Evolutionary conservation across 1,139 yeast species (phyloP).

Genomic region (Scheffersomyces titani): DNA sequence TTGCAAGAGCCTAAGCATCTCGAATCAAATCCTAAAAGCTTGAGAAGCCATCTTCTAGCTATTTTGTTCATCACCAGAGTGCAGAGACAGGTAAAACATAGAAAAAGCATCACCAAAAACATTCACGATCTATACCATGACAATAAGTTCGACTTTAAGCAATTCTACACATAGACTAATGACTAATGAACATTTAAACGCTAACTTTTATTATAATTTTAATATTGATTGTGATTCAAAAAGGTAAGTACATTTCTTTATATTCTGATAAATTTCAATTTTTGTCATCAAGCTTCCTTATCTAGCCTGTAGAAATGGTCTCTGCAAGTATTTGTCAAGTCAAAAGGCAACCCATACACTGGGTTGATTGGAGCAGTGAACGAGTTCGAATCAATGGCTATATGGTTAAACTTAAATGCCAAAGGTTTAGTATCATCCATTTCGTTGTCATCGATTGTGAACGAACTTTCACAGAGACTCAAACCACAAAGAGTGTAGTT

Average conservation of each 20-base stretch:
- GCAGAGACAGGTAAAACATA: slow-evolving; percentile 1
- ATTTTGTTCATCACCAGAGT: slow-evolving; percentile 3
- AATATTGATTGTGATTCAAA: not conserved
- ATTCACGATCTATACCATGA: not conserved
- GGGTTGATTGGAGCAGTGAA: slow-evolving; percentile 54
- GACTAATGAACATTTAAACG: not conserved
- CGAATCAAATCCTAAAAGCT: not conserved
- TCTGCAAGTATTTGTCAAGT: slow-evolving; percentile 23
- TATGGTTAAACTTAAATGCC: slow-evolving; percentile 30
- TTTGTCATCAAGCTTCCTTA: not conserved
- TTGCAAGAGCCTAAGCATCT: not conserved
- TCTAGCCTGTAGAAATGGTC: slow-evolving; percentile 4
- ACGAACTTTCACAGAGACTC: slow-evolving; percentile 64
- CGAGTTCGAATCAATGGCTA: slow-evolving; percentile 9
- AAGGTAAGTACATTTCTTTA: not conserved
- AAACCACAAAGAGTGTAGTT: slow-evolving; percentile 82
- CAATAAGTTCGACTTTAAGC: not conserved
- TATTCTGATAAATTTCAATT: not conserved
- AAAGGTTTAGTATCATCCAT: slow-evolving; percentile 10
- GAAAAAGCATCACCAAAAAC: not conserved
- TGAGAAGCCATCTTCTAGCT: not conserved
- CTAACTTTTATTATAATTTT: not conserved
- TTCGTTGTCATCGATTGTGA: slow-evolving; percentile 19
- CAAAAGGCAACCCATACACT: slow-evolving; percentile 60
- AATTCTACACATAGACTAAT: not conserved